Conservation (phyloP, 441 rosid species). For the Adansonia gregorii region DNA sequence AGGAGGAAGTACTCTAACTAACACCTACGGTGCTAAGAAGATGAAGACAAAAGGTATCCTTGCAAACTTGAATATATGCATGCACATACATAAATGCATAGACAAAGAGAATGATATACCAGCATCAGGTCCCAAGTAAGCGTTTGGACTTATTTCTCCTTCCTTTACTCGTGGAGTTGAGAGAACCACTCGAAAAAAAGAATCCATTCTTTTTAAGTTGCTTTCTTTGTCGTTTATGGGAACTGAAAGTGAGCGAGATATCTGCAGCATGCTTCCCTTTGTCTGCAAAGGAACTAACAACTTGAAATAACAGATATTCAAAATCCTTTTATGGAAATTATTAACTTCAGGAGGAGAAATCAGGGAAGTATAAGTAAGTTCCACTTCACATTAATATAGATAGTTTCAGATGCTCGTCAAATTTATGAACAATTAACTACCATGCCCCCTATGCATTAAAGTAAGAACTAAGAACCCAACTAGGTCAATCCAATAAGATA, state of each 20-base stretch:
- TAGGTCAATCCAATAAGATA: conserved; percentile 14
- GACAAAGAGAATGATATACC: conserved; percentile 45
- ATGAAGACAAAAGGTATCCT: not conserved
- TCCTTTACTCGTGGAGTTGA: conserved; percentile 79
- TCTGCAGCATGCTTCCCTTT: conserved; percentile 51
- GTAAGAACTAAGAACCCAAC: conserved; percentile 20
- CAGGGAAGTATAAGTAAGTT: not conserved
- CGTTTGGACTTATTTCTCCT: conserved; percentile 50
- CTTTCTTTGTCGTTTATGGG: conserved; percentile 68
- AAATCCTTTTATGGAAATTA: conserved; percentile 10
- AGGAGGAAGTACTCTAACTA: not conserved
- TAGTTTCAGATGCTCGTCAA: not conserved
- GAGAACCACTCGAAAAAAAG: conserved; percentile 80
- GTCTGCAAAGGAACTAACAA: conserved; percentile 50
- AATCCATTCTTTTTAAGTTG: conserved; percentile 70
- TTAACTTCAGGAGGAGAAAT: not conserved
- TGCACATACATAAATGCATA: not conserved
- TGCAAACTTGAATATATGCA: not conserved
- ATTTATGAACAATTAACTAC: not conserved
- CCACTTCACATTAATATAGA: not conserved
- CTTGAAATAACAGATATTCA: not conserved
- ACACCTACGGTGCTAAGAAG: not conserved
- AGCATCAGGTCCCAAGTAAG: conserved; percentile 46
- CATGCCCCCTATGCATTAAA: conserved; percentile 4
- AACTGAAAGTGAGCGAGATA: conserved; percentile 83